Base-by-base conservation (phyloP, 257 asterid genomes). In the Coffea canephora region DNA sequence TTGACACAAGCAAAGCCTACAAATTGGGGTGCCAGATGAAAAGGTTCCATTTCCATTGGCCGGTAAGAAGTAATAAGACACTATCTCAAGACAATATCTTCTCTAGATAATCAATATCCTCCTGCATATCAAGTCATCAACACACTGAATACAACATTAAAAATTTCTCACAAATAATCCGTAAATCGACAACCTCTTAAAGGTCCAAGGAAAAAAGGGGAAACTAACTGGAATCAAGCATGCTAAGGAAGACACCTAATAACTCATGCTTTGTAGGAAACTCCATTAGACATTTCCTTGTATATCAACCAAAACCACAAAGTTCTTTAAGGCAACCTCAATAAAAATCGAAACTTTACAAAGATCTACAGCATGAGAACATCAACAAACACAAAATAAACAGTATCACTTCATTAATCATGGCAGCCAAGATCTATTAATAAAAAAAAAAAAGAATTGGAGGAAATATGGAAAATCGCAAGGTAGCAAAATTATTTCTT, bases 271-370 rank as follows among this genome's bases (percentile, higher is more conserved):
- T 54, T 16, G 39, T 15, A 69, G 25, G 0, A 21, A 69, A 65
- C 12, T 34, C 34, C 34, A 15, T 67, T 45, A 67, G 68, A 41
- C 52, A 54, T 69, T 66, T 48, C 62, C 77, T 70, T 27, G 8
- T 57, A 54, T 73, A 27, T 18, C 25, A 66, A 64, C 48, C 1
- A n/a, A 55, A 65, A 65, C 67, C 5, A 6, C 16, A 77, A 52
- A 18, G 21, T 31, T 46, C 43, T 14, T 36, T 49, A 83, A 50
- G 82, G 62, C 74, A 62, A 82, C 12, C 59, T 25, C 18, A 36
- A 73, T 62, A 46, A 75, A 88, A 77, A 45, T 85, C 62, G 43
- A 74, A 68, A 66, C 72, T 70, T 75, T 62, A 65, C 76, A 77
- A 79, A 69, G 77, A 83, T 81, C 82, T 45, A 78, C 8, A 8